Base-by-base conservation (phyloP, 2,329 filamentous ascomycete genomes). In the Exophiala phaeomuriformis region DNA sequence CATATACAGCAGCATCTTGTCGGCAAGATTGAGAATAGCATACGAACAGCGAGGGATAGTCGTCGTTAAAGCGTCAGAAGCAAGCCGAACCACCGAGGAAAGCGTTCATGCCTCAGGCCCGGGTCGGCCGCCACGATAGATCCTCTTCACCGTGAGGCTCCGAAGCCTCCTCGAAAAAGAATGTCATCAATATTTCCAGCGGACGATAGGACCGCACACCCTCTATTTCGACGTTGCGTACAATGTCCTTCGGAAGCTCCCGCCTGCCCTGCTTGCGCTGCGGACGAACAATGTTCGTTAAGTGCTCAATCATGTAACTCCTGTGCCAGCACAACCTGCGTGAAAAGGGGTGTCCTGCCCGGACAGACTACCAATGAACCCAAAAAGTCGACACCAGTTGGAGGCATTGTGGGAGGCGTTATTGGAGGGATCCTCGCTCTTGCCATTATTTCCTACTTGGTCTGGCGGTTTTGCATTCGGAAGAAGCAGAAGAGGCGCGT, bases 401-500 rank as follows among this genome's bases (percentile, higher is more conserved):
- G 90, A 40, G 88, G 88, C 33, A 96, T 98, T 60, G 91, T 86
- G 1, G 93, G 93, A 60, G 91, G 91, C 60, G 90, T 96, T 6
- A 75, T 97, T 41, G 93, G 90, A 59, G 93, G 90, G 61, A 69
- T 97, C 9, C 77, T 78, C n/a, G 77, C 83, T 43, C 77, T 97
- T 49, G 85, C 79, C n/a, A 71, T 88, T 36, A 68, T 87, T 49
- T 85, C 85, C 2, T 95, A 90, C 64, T 71, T 95, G 39, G 77
- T 96, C 33, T 97, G 88, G 86, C 85, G 84, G 68, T 95, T 88
- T 73, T 88, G 84, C 67, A 84, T 95, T 67, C 85, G 85, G 74
- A 80, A 83, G 64, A 77, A 85, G 74, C 80, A 83, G 64, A 77
- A 82, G 59, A 70, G 75, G 47, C 83, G 81, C 67, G 75, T 80